Base-by-base conservation (phyloP, 2,329 filamentous ascomycete species). In the Alternaria viburni region DNA sequence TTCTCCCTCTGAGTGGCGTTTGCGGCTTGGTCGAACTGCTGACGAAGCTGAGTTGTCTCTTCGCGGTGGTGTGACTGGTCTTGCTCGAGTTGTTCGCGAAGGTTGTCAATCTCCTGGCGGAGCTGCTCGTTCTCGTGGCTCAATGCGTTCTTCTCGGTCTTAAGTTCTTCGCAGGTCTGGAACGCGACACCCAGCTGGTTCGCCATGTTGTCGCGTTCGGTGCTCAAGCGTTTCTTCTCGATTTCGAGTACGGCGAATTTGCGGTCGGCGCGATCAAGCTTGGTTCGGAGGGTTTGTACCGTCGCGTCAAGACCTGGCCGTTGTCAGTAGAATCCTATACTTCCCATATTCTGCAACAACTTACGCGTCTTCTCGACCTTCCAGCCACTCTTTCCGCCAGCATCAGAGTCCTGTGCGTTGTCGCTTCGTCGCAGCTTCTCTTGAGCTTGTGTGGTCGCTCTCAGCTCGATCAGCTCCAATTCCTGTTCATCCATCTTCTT, bases 191-290 rank as follows among this genome's bases (percentile, higher is more conserved):
- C 86, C 6, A 90, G 83, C 70, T 90, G 89, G 55, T 84, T 85
- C 52, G 90, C 83, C 41, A 90, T 86, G 50, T 88, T 87, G 68
- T 92, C 89, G 28, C 89, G 86, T 77, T 92, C 90, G 28, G 86
- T 84, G 4, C 84, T 83, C 45, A 91, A 79, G 4, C 88, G 86
- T 65, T 90, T 87, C 62, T 86, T 88, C 65, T 89, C 86, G 56
- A 89, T 88, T 54, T 91, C 88, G 36, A 86, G 83, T n/a, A 88
- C 83, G 64, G 85, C 87, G 23, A 87, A 81, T 72, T 90, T 90
- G 47, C 86, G 86, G 58, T 89, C 88, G 41, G 87, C 84, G 66
- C 89, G 85, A 62, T 90, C 88, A 2, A 92, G 81, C 15, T 87
- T 88, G 8, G 85, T 81, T 70, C 90, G 87, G 41, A 91, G 80